Base-by-base conservation (phyloP, 805 yeast species). In the Pichia cephalocereana region DNA sequence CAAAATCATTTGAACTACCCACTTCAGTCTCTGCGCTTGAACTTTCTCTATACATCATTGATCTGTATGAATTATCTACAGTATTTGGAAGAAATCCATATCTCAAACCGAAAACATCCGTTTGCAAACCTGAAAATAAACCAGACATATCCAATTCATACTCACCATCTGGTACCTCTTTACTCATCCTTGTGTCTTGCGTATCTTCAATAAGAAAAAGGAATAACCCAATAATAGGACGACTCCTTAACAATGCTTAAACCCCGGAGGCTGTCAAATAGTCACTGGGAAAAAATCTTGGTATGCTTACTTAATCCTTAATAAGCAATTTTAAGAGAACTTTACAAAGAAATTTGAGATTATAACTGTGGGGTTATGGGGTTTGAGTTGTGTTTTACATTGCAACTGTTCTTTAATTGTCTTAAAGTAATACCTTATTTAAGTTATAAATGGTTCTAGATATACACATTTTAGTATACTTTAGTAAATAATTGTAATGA, bases 71-170 rank as follows among this genome's bases (percentile, higher is more conserved):
- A 14, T 54, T 48, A 48, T 65, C 68, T 4, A 66, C 51, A 27
- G 62, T 64, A 40, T 66, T 67, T 1, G 69, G 70, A 18, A 56
- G 56, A 41, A 65, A 66, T 7, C 65, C 65, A 43, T 54, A 65
- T 44, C 66, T 55, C 40, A 65, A 46, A 3, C 67, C 69, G 48
- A 66, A 65, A 11, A 57, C 50, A 10, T 62, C 65, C 2, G 57
- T 52, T 6, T 42, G 27, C 3, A 11, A 6, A 1, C 49, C 45
- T 14, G 53, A 45, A 41, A 57, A 59, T 15, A 63, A 52, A 19
- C 58, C 49, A 7, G 67, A 59, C 46, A 67, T 41, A 41, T 64
- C 69, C 26, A 67, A 46, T 12, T 62, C 66, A 45, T 65, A 67
- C 45, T 67, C 70, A 2, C 70, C 70, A 54, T 67, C 70, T 0